A percentile compares a stretch with the other conserved stretches of the same genome.
phyloP scores from a whole-genome alignment of 75 land plant species.

The Cryptomeria japonica region DNA sequence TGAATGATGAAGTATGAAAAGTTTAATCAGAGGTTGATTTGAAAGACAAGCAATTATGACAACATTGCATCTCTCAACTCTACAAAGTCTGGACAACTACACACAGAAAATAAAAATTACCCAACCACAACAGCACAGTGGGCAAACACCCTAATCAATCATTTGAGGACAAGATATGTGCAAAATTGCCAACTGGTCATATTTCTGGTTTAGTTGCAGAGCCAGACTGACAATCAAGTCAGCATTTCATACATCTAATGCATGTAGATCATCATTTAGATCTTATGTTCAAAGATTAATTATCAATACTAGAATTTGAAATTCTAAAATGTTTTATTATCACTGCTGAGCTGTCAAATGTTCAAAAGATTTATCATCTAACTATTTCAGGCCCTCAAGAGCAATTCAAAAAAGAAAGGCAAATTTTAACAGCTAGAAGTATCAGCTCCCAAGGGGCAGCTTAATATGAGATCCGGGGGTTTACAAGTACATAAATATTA shows the following conservation, averaged over 20 bases:
- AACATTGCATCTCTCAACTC: neutral
- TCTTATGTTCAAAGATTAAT: constrained; percentile 24
- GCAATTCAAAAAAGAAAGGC: too few relatives aligned
- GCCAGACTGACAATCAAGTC: constrained; percentile 34
- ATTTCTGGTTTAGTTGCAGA: constrained; percentile 30
- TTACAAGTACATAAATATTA: too few relatives aligned
- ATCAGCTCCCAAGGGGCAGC: too few relatives aligned
- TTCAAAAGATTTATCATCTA: too few relatives aligned
- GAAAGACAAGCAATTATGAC: neutral
- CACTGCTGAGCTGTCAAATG: too few relatives aligned
- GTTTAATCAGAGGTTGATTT: too few relatives aligned
- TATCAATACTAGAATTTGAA: too few relatives aligned
- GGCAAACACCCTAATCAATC: neutral
- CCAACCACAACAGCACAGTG: neutral
- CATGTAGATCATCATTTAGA: constrained; percentile 43
- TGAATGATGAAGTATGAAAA: too few relatives aligned
- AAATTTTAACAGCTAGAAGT: too few relatives aligned
- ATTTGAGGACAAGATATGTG: constrained; percentile 1
- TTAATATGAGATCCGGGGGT: too few relatives aligned
- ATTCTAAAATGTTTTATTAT: too few relatives aligned
- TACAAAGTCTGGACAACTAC: neutral
- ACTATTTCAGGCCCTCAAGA: too few relatives aligned
- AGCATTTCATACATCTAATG: constrained; percentile 44
- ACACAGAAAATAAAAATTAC: neutral
- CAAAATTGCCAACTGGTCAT: constrained; percentile 40